phyloP scores from a whole-genome alignment of 2,329 filamentous ascomycete species.

The Emmonsia crescens region DNA sequence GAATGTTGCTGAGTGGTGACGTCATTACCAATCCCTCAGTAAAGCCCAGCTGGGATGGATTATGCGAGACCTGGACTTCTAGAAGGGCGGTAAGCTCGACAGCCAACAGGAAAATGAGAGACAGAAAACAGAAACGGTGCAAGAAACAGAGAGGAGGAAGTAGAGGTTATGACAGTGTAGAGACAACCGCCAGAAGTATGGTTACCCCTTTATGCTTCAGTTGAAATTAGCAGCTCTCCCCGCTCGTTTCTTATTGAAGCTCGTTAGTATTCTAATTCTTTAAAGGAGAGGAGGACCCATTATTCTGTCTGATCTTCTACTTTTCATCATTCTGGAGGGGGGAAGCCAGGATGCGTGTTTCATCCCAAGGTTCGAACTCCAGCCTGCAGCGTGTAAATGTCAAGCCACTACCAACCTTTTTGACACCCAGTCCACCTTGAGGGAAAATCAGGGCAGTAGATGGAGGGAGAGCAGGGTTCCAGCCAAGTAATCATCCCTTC shows the following conservation, averaged over 20 bases:
- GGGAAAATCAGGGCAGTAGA: neutral
- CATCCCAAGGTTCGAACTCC: neutral
- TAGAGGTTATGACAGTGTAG: neutral
- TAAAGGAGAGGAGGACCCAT: neutral
- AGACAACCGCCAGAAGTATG: neutral
- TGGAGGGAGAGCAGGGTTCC: neutral
- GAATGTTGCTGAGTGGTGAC: neutral
- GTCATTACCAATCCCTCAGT: neutral
- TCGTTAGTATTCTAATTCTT: neutral
- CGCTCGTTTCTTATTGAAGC: neutral
- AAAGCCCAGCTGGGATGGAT: neutral
- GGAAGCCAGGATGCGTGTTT: neutral
- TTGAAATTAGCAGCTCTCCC: neutral
- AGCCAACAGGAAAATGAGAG: neutral
- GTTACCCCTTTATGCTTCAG: neutral
- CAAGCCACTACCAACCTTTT: neutral
- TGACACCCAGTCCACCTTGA: neutral
- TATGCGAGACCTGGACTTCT: neutral
- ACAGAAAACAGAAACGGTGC: neutral
- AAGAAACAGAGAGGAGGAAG: neutral
- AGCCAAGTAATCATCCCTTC: neutral
- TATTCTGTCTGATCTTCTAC: neutral
- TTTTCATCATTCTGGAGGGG: neutral
- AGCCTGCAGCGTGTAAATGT: neutral
- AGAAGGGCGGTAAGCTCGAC: neutral